A percentile compares a stretch with the other conserved stretches of the same genome.
Evolutionary conservation across 306 rosid species (phyloP).

Genomic region (Rosa lucieae): DNA sequence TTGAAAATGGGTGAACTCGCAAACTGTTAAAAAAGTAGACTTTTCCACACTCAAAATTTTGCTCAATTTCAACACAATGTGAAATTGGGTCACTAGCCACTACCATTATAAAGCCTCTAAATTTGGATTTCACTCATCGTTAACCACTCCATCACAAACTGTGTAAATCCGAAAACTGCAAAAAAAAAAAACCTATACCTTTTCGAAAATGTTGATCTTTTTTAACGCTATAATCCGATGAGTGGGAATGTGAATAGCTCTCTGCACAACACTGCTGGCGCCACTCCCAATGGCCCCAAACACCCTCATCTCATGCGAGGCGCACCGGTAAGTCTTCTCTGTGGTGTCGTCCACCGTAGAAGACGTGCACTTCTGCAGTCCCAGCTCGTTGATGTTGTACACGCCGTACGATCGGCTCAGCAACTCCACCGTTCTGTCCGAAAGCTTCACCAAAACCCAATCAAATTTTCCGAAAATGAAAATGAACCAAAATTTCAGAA

Average conservation of each 20-base stretch:
- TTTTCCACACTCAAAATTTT: not conserved
- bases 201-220: slow-evolving; percentile 95
- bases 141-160: not conserved
- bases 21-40: not conserved
- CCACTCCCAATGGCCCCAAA: slow-evolving; percentile 98
- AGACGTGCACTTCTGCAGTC: slow-evolving; percentile 84
- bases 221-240: slow-evolving; percentile 83
- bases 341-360: slow-evolving; percentile 45
- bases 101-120: not conserved
- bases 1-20: not conserved
- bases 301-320: slow-evolving; percentile 82
- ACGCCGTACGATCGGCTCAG: slow-evolving; percentile 90
- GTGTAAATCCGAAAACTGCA: not conserved
- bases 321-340: slow-evolving; percentile 69
- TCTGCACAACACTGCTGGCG: slow-evolving; percentile 94
- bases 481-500: not conserved
- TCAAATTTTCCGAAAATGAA: not conserved
- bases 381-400: slow-evolving; percentile 87
- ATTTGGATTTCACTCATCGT: not conserved
- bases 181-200: slow-evolving; percentile 41
- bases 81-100: not conserved
- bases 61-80: not conserved
- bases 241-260: slow-evolving; percentile 88
- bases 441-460: slow-evolving; percentile 46
- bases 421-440: slow-evolving; percentile 88